Evolutionary conservation across 2,329 filamentous ascomycete species (phyloP).

Genomic region (Fusarium beomiforme): DNA sequence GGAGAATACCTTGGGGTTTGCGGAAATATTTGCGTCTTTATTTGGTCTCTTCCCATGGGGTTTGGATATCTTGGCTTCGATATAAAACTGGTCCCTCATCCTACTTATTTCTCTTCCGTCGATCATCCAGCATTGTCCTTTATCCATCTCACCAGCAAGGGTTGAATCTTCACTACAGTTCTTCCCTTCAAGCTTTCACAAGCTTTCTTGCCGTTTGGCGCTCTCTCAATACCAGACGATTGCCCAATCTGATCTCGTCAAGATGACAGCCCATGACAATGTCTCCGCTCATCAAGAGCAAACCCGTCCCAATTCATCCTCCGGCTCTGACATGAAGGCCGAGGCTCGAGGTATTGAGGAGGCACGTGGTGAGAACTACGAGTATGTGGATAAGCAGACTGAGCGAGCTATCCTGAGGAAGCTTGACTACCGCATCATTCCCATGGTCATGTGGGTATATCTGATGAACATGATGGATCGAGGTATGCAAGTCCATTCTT

Average conservation of each 20-base stretch:
- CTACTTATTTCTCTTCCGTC: neutral
- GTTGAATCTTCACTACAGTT: neutral
- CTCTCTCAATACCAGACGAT: neutral
- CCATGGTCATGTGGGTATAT: conserved; percentile 47
- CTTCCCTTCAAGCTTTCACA: neutral
- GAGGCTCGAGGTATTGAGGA: conserved; percentile 25
- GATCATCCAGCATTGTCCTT: neutral
- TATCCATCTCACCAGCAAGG: neutral
- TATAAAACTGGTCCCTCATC: conserved; percentile 2
- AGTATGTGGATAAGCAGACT: conserved; percentile 31
- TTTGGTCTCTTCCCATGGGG: neutral
- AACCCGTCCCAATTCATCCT: conserved; percentile 26
- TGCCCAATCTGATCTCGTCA: neutral
- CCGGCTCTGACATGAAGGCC: conserved; percentile 19
- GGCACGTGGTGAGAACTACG: conserved; percentile 21
- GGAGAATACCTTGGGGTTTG: neutral
- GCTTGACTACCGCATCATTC: conserved; percentile 47
- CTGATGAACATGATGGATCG: conserved; percentile 50
- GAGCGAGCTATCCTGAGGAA: conserved; percentile 41
- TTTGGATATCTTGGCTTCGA: conserved; percentile 13
- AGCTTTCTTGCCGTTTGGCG: neutral
- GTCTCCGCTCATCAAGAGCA: conserved; percentile 8
- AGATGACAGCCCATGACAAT: conserved; percentile 13
- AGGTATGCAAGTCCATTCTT: conserved; percentile 27
- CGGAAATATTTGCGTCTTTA: neutral